These are phyloP conservation scores for Volvox reticuliferus DNA, from an alignment of 139 green algal genomes.

Conservation along the genomic window DNA sequence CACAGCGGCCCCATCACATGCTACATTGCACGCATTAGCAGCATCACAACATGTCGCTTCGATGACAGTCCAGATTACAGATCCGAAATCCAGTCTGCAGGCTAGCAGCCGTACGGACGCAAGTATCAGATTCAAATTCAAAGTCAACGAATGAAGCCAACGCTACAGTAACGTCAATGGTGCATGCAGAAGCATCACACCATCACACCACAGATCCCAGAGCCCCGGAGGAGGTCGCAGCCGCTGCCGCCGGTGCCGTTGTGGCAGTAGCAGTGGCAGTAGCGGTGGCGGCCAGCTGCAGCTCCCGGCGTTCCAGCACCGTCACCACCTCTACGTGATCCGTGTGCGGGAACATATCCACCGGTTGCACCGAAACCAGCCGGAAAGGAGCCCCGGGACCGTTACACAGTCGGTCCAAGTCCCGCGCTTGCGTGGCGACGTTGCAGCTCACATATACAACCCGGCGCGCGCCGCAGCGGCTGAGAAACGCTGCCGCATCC, in stretches of 20 bases:
- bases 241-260: not conserved
- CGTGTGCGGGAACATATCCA: constrained; percentile 93
- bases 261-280: not conserved
- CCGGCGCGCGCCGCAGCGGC: constrained; percentile 57
- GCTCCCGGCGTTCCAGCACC: constrained; percentile 67
- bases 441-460: constrained; percentile 96
- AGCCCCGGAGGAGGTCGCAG: not conserved
- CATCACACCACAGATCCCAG: not conserved
- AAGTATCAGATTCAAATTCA: too few relatives aligned
- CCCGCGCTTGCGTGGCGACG: constrained; percentile 69
- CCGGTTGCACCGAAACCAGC: constrained; percentile 63
- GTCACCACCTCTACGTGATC: constrained; percentile 85
- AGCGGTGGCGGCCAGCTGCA: too few relatives aligned
- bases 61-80: too few relatives aligned
- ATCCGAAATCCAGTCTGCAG: too few relatives aligned
- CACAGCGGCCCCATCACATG: too few relatives aligned
- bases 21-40: too few relatives aligned
- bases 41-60: too few relatives aligned
- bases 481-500: constrained; percentile 71
- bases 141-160: too few relatives aligned
- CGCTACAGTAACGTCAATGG: too few relatives aligned
- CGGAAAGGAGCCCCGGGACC: constrained; percentile 67
- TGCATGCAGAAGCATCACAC: not conserved
- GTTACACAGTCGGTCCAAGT: constrained; percentile 72
- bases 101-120: too few relatives aligned